Percentiles rank a stretch among this genome's conserved stretches.
These are phyloP conservation scores for Jaltomata sinuosa DNA, from an alignment of 257 asterid species.

Conservation along the genomic window DNA sequence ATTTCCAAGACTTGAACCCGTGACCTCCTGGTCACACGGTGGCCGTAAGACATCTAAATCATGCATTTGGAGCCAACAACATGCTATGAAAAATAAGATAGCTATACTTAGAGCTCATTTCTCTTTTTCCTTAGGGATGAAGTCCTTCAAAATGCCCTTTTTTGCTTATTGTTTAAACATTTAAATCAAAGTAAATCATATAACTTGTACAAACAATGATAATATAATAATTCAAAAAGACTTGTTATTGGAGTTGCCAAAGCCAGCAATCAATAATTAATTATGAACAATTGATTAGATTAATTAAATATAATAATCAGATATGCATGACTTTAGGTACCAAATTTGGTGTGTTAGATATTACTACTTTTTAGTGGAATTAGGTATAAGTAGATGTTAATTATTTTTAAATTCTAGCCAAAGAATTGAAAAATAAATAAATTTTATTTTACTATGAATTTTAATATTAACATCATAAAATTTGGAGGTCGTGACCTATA, in stretches of 20 bases:
- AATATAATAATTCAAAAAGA: background rate
- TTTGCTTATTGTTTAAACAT: background rate
- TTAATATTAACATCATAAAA: background rate
- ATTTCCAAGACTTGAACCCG: no score
- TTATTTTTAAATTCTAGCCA: background rate
- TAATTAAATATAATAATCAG: background rate
- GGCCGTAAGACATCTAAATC: no score
- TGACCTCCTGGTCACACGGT: no score
- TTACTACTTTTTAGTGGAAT: background rate
- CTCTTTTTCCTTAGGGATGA: background rate
- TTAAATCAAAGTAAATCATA: background rate
- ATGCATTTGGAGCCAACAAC: no score
- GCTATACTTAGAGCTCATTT: background rate
- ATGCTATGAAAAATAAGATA: background rate
- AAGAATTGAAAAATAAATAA: background rate
- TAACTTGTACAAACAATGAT: background rate
- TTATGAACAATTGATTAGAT: background rate
- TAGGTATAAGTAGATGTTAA: background rate
- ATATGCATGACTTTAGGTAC: background rate
- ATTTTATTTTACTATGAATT: background rate
- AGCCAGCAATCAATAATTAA: background rate
- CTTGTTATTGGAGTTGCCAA: background rate
- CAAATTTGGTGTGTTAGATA: background rate
- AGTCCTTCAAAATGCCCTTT: no score
- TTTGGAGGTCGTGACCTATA: background rate